Conservation (phyloP, 2,329 filamentous ascomycete genomes). For the Orbilia blumenaviensis region DNA sequence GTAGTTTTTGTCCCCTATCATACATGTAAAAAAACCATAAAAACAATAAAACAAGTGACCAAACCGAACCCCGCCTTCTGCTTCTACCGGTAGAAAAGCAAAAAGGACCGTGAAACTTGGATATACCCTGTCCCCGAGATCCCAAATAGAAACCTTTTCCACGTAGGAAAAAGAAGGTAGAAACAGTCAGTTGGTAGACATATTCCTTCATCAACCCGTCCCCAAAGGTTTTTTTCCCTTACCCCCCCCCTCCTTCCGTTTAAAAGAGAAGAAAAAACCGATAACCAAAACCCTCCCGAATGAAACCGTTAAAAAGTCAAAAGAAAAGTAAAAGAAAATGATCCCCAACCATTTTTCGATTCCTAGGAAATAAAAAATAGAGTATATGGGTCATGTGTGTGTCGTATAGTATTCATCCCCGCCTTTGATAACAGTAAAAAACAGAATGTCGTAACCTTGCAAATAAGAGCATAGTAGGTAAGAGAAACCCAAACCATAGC, state of each 20-base stretch:
- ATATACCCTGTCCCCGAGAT: constrained; percentile 16
- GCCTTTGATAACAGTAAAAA: background rate
- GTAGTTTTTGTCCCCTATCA: too few species aligned
- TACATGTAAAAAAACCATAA: too few species aligned
- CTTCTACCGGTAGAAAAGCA: background rate
- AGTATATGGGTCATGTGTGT: constrained; percentile 8
- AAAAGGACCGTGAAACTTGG: constrained; percentile 15
- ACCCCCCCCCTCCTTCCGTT: background rate
- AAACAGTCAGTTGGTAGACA: too few species aligned
- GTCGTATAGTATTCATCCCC: constrained; percentile 41
- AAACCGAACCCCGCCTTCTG: too few species aligned
- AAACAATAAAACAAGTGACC: too few species aligned
- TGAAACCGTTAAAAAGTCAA: background rate
- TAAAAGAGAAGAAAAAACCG: too few species aligned
- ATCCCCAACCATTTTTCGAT: background rate
- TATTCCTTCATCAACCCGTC: background rate
- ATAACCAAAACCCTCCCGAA: constrained; percentile 14
- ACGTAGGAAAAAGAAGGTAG: background rate
- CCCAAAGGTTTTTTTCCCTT: background rate
- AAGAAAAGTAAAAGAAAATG: constrained; percentile 2
- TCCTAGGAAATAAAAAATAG: too few species aligned
- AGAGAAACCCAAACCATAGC: constrained; percentile 3
- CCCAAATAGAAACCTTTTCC: background rate
- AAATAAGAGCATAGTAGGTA: background rate
- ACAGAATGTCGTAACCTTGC: constrained; percentile 33